A percentile compares a stretch with the other conserved stretches of the same genome.
phyloP scores from a whole-genome alignment of 1,139 yeast species.

The Kodamaea plutei region DNA sequence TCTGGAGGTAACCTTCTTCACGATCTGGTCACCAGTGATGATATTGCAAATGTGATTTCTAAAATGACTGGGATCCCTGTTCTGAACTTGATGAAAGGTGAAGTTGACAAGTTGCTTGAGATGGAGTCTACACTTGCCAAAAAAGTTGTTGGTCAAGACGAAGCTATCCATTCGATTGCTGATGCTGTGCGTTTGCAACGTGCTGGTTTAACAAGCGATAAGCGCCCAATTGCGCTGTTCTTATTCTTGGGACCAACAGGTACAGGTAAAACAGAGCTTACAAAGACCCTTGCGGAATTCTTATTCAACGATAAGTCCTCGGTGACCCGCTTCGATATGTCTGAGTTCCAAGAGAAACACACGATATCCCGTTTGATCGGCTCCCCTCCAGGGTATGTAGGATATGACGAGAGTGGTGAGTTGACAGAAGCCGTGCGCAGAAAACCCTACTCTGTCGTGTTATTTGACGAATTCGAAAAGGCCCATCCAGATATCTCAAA shows the following conservation, averaged over 20 bases:
- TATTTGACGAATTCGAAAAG: constrained; percentile 95
- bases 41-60: constrained; percentile 86
- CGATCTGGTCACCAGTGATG: constrained; percentile 91
- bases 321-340: constrained; percentile 92
- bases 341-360: constrained; percentile 95
- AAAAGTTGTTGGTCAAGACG: constrained; percentile 92
- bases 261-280: constrained; percentile 94
- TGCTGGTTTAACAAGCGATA: constrained; percentile 92
- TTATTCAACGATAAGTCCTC: constrained; percentile 83
- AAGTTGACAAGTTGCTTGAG: constrained; percentile 79
- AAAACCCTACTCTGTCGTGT: constrained; percentile 87
- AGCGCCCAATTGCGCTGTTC: constrained; percentile 92
- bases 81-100: constrained; percentile 88
- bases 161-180: constrained; percentile 82
- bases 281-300: constrained; percentile 88
- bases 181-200: constrained; percentile 95
- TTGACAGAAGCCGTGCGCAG: constrained; percentile 93
- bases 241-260: constrained; percentile 98
- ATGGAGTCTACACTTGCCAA: constrained; percentile 79
- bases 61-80: constrained; percentile 96
- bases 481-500: constrained; percentile 94
- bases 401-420: constrained; percentile 94
- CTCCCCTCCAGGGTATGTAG: constrained; percentile 97
- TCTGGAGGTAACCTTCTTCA: constrained; percentile 52
- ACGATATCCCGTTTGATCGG: constrained; percentile 87